Conservation (phyloP, 2,329 filamentous ascomycete species). For the Leptographium wingfieldii region DNA sequence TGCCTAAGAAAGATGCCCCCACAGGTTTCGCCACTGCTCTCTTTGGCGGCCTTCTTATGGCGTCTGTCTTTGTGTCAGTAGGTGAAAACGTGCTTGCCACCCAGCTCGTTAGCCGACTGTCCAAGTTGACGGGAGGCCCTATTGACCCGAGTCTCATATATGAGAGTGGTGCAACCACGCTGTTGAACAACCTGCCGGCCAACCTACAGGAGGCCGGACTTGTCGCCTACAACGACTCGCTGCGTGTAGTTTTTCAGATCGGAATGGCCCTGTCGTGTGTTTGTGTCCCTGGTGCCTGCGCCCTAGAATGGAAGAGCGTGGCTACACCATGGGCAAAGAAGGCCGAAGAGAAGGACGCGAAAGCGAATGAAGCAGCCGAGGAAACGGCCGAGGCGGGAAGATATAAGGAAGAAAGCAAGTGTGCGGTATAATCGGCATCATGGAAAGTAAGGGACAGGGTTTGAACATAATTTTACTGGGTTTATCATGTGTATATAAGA, state of each 20-base stretch:
- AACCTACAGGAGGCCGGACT: conserved; percentile 7
- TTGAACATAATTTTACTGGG: too few relatives aligned
- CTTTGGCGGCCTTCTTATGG: conserved; percentile 27
- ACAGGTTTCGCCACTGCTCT: conserved; percentile 25
- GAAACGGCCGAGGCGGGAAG: not conserved
- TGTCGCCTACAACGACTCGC: conserved; percentile 44
- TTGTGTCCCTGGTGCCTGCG: conserved; percentile 37
- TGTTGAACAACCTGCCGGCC: not conserved
- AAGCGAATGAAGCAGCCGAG: not conserved
- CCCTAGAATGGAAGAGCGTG: conserved; percentile 43
- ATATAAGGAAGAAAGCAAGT: not conserved
- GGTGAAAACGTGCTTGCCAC: conserved; percentile 27
- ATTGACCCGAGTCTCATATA: not conserved
- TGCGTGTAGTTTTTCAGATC: conserved; percentile 46
- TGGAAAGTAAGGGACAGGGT: too few relatives aligned
- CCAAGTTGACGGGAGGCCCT: not conserved
- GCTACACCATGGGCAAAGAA: not conserved
- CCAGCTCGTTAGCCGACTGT: conserved; percentile 21
- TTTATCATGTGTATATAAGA: too few relatives aligned
- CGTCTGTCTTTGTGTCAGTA: conserved; percentile 26
- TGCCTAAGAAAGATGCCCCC: conserved; percentile 17
- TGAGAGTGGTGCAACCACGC: not conserved
- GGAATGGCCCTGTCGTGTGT: conserved; percentile 37
- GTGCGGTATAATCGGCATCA: too few relatives aligned
- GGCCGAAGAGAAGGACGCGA: not conserved